Base-by-base conservation (phyloP, 441 rosid genomes). In the Adansonia grandidieri region DNA sequence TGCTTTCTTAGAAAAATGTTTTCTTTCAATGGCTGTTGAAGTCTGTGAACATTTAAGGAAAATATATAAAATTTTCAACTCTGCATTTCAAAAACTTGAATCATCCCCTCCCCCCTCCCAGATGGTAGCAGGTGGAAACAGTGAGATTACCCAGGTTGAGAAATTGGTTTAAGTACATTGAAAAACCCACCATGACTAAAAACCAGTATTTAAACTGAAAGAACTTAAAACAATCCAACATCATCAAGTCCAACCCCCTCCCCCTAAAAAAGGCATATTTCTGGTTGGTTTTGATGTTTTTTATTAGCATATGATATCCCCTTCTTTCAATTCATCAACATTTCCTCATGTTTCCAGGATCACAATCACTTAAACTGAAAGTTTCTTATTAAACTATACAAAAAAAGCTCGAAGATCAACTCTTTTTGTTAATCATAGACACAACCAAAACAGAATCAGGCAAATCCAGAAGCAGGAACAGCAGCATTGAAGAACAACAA, bases 341-440 rank as follows among this genome's bases (percentile, higher is more conserved):
- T 32, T 45, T 72, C 70, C 70, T 50, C 70, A 6, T 45, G 61
- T 74, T 71, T 69, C 77, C 71, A 69, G 42, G 13, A 51, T 44
- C 81, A 81, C 72, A 74, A 44, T 74, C 69, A 50, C 51, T 69
- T 13, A 69, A 53, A 44, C 14, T 69, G 9, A 57, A 62, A 53
- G 76, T 62, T 56, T 44, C 15, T 37, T 11, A 61, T 37, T 44
- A 13, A 64, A 44, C 61, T 20, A 42, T 19, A 44, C 5, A 10
- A 20, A 57, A n/a, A 40, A 24, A 24, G 28, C 48, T 10, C 14
- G 17, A 63, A 63, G n/a, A 32, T 32, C 51, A 48, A 17, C 44
- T 17, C 56, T 11, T 11, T 62, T n/a, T 62, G 17, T 13, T 11
- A 24, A 61, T 5, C 44, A 62, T 28, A 13, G 17, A 32, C 9